Base-by-base conservation (phyloP, 495 filamentous ascomycete genomes). In the Talaromyces adpressus region DNA sequence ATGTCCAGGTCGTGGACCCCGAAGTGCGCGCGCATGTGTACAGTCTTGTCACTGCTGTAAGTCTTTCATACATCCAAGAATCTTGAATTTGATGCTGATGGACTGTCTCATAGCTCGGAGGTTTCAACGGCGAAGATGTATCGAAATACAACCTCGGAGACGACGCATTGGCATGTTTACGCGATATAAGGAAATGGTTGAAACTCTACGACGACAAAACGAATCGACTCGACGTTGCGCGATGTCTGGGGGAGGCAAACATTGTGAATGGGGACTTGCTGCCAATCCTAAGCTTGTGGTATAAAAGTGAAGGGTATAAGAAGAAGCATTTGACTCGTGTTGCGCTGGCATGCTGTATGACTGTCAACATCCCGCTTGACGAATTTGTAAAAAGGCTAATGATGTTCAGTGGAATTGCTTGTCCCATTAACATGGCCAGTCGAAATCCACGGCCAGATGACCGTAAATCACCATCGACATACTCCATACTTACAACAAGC, bases 381-480 rank as follows among this genome's bases (percentile, higher is more conserved):
- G 14, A 20, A 57, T 6, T 18, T 34, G 60, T 22, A 20, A 32
- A n/a, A 29, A 16, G n/a, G 36, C 36, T 57, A 27, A 63, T 52
- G 11, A 20, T 25, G 39, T 57, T 18, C 30, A 87, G 80, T 97
- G 75, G 93, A 98, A 72, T 79, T 99, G 57, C 85, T 99, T 65
- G 92, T 96, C 2, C 93, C 93, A 30, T 79, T 99, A 68, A 99
- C 94, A 29, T 98, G 93, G 93, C 93, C 93, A 9, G 79, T 94
- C 63, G 91, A 97, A 66, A 87, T 89, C 65, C 85, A 93, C 65
- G 78, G 81, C 54, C 82, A 90, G 66, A 94, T 93, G 88, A 98
- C 92, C 4, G 79, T 91, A 66, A 97, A 98, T 72, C 92, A 98
- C 70, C 88, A 94, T 69, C 85, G 91, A 54, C 95, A 99, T 74